Evolutionary conservation across 2,329 filamentous ascomycete genomes (phyloP).

Genomic region (Beauveria brongniartii): DNA sequence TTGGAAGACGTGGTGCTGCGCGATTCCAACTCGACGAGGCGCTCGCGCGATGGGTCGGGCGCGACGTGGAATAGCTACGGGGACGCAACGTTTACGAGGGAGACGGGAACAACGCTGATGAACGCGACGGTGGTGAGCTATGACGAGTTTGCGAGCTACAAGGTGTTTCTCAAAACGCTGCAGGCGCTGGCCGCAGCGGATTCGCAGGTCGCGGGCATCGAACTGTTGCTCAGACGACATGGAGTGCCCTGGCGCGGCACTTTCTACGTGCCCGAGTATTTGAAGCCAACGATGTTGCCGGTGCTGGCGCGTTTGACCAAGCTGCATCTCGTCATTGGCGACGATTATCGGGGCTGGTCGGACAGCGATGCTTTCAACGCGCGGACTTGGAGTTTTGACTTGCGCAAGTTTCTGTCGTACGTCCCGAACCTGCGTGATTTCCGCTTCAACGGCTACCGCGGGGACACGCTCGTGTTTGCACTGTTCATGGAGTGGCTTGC

Average conservation of each 20-base stretch:
- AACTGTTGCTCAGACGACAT: constrained; percentile 25
- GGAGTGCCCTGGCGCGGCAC: constrained; percentile 25
- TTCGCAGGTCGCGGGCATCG: constrained; percentile 33
- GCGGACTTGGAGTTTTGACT: constrained; percentile 4
- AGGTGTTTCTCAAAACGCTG: constrained; percentile 30
- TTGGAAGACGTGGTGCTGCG: constrained; percentile 50
- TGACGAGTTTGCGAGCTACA: background rate
- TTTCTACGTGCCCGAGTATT: constrained; percentile 37
- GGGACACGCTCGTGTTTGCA: constrained; percentile 10
- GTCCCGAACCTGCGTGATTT: constrained; percentile 40
- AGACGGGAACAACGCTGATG: background rate
- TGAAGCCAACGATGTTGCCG: constrained; percentile 27
- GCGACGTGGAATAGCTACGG: constrained; percentile 49
- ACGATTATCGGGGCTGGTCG: background rate
- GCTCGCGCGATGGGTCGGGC: constrained; percentile 38
- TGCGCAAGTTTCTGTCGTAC: constrained; percentile 31
- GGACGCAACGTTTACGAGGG: constrained; percentile 21
- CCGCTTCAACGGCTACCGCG: constrained; percentile 36
- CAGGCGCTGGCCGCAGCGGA: constrained; percentile 33
- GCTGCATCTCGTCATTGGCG: constrained; percentile 25
- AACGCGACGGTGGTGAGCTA: background rate
- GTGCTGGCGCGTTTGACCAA: constrained; percentile 38
- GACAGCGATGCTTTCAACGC: background rate
- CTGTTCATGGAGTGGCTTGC: constrained; percentile 34
- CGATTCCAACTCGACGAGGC: constrained; percentile 44